Base-by-base conservation (phyloP, 2,329 filamentous ascomycete genomes). In the Pseudogymnoascus sp. region DNA sequence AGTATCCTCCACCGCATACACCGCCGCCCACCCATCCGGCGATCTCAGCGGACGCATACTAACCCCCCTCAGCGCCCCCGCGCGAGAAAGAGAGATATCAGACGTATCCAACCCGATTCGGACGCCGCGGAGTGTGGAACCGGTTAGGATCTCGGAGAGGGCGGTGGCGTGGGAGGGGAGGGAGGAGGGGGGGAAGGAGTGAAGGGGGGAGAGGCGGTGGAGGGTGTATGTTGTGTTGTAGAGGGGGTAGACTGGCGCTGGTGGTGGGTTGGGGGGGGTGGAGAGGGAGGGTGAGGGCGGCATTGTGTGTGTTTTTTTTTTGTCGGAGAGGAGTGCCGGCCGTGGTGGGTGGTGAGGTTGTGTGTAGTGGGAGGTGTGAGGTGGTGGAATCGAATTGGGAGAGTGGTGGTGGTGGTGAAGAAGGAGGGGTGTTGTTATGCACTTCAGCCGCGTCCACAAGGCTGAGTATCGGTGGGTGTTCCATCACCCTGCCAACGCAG, bases 131-230 rank as follows among this genome's bases (percentile, higher is more conserved):
- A 80, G 71, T 54, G 72, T 76, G 68, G 81, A 78, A 64, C 78
- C 77, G 54, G 75, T 76, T 14, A 81, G 71, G 63, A 79, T 74
- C 62, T 80, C 78, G 48, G 73, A 73, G 23, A 81, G 73, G 6
- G 74, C 74, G 41, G 72, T 75, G 23, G 78, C 76, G 67, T 80
- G 75, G 19, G 73, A 68, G 7, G 69, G 68, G 2, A 80, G 72
- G 43, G 68, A 66, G 3, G 66, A 64, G n/a, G 73, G 71, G 63
- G 71, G 63, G 48, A 79, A 72, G 60, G 76, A 75, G 69, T 79
- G 77, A 14, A 81, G 74, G 4, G 79, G 79, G n/a, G 79, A 80
- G 11, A 79, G 63, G 65, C 79, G 78, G 65, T 79, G 77, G 64
- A 79, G 70, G 23, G 70, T 74, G 70, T 77, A 80, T 7, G 77